phyloP scores from a whole-genome alignment of 2,329 filamentous ascomycete species.

The Niveomyces coronatus region DNA sequence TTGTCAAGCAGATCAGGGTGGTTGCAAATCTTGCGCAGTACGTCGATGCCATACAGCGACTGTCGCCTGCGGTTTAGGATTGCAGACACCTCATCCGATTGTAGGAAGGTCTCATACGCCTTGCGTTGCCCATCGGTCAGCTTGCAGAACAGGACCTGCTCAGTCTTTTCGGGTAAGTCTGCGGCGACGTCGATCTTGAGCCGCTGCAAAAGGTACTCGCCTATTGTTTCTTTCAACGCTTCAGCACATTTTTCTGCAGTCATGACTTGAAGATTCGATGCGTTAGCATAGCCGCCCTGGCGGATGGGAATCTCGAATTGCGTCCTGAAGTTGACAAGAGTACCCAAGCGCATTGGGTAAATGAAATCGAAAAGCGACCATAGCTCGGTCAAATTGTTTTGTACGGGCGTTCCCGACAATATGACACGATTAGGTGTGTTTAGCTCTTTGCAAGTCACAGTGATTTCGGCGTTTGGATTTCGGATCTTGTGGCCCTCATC shows the following conservation, averaged over 20 bases:
- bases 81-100: constrained; percentile 73
- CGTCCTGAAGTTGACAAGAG: constrained; percentile 77
- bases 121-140: constrained; percentile 66
- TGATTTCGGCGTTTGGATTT: constrained; percentile 91
- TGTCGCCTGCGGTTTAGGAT: constrained; percentile 68
- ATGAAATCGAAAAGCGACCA: constrained; percentile 99
- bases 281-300: constrained; percentile 89
- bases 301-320: constrained; percentile 93
- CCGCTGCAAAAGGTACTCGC: constrained; percentile 82
- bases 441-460: constrained; percentile 89
- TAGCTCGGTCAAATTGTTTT: constrained; percentile 89
- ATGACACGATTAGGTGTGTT: constrained; percentile 86
- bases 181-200: constrained; percentile 90
- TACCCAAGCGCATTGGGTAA: constrained; percentile 90
- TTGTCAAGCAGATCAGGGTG: constrained; percentile 82
- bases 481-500: constrained; percentile 98
- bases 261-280: constrained; percentile 86
- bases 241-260: constrained; percentile 91
- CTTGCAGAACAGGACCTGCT: constrained; percentile 94
- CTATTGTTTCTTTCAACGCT: constrained; percentile 86
- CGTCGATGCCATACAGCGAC: constrained; percentile 81
- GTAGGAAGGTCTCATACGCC: constrained; percentile 71
- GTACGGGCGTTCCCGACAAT: constrained; percentile 91
- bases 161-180: constrained; percentile 89
- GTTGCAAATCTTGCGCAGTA: constrained; percentile 92